Conservation (phyloP, 345 rosid genomes). For the Melaleuca quinquenervia region DNA sequence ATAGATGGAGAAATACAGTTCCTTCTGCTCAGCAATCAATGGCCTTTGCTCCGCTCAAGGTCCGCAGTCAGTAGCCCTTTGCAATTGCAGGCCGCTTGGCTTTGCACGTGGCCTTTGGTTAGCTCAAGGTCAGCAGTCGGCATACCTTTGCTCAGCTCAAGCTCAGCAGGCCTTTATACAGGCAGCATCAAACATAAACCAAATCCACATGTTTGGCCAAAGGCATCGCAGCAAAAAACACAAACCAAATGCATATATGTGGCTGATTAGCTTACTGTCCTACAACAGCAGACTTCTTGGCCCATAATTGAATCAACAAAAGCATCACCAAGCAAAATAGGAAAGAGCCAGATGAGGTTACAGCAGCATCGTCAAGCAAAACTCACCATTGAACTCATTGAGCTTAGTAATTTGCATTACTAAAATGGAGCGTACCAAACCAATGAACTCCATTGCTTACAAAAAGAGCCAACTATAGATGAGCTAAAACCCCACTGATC, state of each 20-base stretch:
- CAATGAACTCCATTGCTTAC: too few species aligned
- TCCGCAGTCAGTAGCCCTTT: not conserved
- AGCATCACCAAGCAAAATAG: not conserved
- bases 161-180: not conserved
- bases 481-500: too few species aligned
- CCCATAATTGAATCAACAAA: not conserved
- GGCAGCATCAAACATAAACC: not conserved
- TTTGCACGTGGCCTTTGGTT: not conserved
- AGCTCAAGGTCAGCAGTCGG: not conserved
- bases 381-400: too few species aligned
- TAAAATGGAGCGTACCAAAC: too few species aligned
- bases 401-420: too few species aligned
- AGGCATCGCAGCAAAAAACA: not conserved
- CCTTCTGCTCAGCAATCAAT: not conserved
- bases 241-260: not conserved
- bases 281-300: not conserved
- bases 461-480: too few species aligned
- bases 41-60: not conserved
- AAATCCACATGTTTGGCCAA: not conserved
- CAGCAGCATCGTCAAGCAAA: too few species aligned
- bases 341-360: too few species aligned
- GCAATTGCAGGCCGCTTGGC: not conserved
- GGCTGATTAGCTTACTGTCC: not conserved
- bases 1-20: not conserved
- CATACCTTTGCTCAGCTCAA: not conserved